phyloP scores from a whole-genome alignment of 2,329 filamentous ascomycete species.

The Gnomoniopsis sp. region DNA sequence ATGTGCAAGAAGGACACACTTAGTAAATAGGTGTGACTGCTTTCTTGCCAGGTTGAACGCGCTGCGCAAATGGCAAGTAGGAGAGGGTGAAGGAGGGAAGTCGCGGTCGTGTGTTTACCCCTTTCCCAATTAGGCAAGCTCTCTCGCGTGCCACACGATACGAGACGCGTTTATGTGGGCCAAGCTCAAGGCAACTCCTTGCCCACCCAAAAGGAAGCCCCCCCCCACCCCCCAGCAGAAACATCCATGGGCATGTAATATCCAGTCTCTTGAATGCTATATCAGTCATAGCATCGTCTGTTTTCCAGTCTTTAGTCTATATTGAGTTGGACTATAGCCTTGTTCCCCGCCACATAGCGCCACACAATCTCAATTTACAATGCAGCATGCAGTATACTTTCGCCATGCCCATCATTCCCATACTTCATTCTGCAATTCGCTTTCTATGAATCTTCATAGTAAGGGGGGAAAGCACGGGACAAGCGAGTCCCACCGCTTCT shows the following conservation, averaged over 20 bases:
- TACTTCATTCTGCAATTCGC: neutral
- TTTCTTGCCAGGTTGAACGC: constrained; percentile 8
- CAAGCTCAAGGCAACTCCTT: neutral
- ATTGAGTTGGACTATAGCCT: too few species aligned
- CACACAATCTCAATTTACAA: too few species aligned
- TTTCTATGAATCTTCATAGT: neutral
- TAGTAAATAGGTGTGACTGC: constrained; percentile 10
- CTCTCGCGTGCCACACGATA: constrained; percentile 11
- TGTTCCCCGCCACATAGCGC: too few species aligned
- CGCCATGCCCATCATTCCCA: too few species aligned
- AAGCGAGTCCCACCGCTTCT: neutral
- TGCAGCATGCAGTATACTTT: too few species aligned
- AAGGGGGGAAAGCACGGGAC: neutral
- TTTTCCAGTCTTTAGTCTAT: too few species aligned
- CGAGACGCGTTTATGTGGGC: constrained; percentile 14
- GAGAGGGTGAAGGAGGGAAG: constrained; percentile 10
- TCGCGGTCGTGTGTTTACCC: constrained; percentile 18
- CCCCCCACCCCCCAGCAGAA: too few species aligned
- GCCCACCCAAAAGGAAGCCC: too few species aligned
- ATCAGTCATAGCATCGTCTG: too few species aligned
- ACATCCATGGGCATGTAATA: too few species aligned
- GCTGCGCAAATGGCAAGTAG: neutral
- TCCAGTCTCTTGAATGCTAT: too few species aligned
- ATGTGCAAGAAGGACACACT: neutral
- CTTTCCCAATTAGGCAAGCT: constrained; percentile 15